Percentiles rank a stretch among this genome's conserved stretches.
phyloP scores from a whole-genome alignment of 441 rosid genomes.

The Euphorbia schlechtendalii region DNA sequence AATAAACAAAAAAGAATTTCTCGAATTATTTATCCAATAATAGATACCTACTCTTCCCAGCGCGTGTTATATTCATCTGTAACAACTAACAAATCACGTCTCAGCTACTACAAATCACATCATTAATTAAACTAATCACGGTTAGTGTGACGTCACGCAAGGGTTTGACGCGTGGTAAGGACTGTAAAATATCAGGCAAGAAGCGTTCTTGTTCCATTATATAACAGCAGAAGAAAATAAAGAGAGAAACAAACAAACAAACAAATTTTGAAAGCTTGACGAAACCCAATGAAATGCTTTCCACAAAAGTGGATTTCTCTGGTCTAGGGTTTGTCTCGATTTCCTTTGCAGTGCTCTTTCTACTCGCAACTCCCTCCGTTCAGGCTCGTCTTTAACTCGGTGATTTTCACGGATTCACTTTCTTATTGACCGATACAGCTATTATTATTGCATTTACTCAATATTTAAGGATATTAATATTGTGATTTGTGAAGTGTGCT shows the following conservation, averaged over 20 bases:
- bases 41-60: neutral
- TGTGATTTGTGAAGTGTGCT: neutral
- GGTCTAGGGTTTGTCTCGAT: conserved; percentile 18
- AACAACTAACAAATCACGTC: neutral
- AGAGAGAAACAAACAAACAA: neutral
- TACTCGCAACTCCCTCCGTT: conserved; percentile 4
- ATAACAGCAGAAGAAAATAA: neutral
- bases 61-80: neutral
- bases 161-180: neutral
- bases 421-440: neutral
- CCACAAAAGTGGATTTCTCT: conserved; percentile 16
- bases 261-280: neutral
- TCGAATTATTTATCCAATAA: neutral
- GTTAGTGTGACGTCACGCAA: neutral
- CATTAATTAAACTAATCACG: neutral
- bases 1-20: neutral
- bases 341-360: neutral
- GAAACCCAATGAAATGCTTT: conserved; percentile 4
- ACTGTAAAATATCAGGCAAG: neutral
- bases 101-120: too few relatives aligned
- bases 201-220: neutral
- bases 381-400: conserved; percentile 12
- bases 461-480: neutral
- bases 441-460: neutral
- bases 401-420: neutral